Base-by-base conservation (phyloP, 306 rosid species). In the Rosa lucieae region DNA sequence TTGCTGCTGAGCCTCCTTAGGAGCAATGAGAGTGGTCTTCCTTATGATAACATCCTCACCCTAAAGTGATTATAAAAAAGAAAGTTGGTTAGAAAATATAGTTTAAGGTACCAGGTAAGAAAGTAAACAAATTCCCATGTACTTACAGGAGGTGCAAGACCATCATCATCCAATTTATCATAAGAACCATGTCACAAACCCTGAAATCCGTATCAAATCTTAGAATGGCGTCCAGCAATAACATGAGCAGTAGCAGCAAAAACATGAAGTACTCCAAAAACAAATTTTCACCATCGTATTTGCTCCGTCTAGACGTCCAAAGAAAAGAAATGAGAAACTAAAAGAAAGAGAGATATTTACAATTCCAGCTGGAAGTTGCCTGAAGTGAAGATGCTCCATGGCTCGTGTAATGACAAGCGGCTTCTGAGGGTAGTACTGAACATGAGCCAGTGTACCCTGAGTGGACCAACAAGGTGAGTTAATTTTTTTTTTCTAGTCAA, bases 291-390 rank as follows among this genome's bases (percentile, higher is more conserved):
- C 35, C 35, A 32, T 32, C 1, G 35, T 32, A 32, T 23, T 23
- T 32, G 35, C 35, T 32, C 35, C 1, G 35, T 32, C 35, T 32
- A 32, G 35, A 32, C 1, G 35, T 32, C 35, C 35, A 32, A 32
- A 32, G 35, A 32, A 32, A 32, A 32, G 35, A 32, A 32, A 32
- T 32, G 35, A 32, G 35, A 32, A 32, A 32, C 35, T 32, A 32
- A 1, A 32, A 32, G 35, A 32, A 32, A 32, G 35, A 32, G 35
- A 32, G 26, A 23, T 32, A 32, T 32, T 32, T 32, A 32, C 35
- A 88, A 94, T 94, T 84, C 98, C 98, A 58, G 98, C 98, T 10
- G 98, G 98, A 73, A 94, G 97, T 87, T 94, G 98, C 89, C 98
- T 88, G 73, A 94, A 94, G 85, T 92, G 98, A 68, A 94, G 98